Percentiles rank a stretch among this genome's conserved stretches.
phyloP scores from a whole-genome alignment of 2,329 filamentous ascomycete genomes.

The Fusarium annulatum region DNA sequence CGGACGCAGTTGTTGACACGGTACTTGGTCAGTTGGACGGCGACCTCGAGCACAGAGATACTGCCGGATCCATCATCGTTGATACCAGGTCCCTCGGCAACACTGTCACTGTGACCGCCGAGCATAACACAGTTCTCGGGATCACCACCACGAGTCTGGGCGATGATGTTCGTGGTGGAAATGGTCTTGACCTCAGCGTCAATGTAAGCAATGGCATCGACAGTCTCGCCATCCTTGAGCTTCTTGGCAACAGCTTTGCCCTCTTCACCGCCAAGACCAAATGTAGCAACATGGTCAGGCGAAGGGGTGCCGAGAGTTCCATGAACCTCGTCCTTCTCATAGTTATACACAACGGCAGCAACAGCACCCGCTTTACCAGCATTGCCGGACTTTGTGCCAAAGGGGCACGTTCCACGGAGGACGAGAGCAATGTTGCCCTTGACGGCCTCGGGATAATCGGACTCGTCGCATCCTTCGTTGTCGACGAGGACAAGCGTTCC shows the following conservation, averaged over 20 bases:
- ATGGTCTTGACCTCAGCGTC: constrained; percentile 66
- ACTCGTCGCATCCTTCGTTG: constrained; percentile 71
- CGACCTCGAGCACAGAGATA: constrained; percentile 70
- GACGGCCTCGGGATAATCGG: constrained; percentile 71
- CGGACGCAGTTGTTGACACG: constrained; percentile 72
- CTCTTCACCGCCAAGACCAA: constrained; percentile 71
- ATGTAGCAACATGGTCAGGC: constrained; percentile 72
- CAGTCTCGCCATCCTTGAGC: constrained; percentile 61
- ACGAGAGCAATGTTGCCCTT: constrained; percentile 76
- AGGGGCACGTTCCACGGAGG: constrained; percentile 75
- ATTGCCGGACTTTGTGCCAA: constrained; percentile 75
- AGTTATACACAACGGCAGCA: constrained; percentile 81
- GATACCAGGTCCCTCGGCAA: constrained; percentile 75
- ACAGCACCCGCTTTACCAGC: constrained; percentile 77
- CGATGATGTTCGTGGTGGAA: constrained; percentile 69
- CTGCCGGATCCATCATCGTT: constrained; percentile 82
- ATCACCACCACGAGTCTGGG: constrained; percentile 70
- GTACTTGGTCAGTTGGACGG: constrained; percentile 67
- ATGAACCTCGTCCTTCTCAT: constrained; percentile 68
- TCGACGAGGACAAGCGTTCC: constrained; percentile 69
- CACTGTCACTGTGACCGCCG: constrained; percentile 72
- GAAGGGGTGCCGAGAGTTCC: constrained; percentile 75
- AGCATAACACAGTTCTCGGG: constrained; percentile 73
- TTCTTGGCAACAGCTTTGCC: constrained; percentile 66
- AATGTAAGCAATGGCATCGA: constrained; percentile 69